These are phyloP conservation scores for Wickerhamomyces chaumierensis DNA, from an alignment of 805 yeast genomes.

Conservation along the genomic window DNA sequence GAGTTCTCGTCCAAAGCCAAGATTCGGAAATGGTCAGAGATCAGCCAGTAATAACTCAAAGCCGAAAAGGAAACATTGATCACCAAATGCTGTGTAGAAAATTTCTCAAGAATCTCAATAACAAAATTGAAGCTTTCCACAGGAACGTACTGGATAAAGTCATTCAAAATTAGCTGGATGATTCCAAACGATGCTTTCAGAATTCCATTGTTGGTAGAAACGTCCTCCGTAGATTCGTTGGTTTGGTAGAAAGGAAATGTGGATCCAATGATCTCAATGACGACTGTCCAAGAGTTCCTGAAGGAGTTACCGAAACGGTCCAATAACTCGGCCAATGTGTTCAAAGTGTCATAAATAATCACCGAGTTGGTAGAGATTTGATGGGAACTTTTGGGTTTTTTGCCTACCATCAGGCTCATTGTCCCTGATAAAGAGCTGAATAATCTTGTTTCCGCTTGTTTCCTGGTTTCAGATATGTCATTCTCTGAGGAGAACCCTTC, in stretches of 20 bases:
- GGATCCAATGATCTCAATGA: conserved; percentile 46
- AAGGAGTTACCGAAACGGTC: conserved; percentile 64
- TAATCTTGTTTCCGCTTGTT: conserved; percentile 33
- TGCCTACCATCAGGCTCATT: conserved; percentile 28
- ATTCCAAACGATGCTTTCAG: conserved; percentile 62
- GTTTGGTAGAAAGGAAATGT: conserved; percentile 38
- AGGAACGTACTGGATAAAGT: conserved; percentile 68
- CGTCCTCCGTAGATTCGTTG: conserved; percentile 13
- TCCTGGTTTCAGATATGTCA: conserved; percentile 1
- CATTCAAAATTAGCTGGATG: conserved; percentile 74
- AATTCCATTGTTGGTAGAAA: conserved; percentile 28
- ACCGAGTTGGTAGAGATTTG: conserved; percentile 62
- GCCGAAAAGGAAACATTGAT: conserved; percentile 85
- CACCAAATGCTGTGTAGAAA: conserved; percentile 61
- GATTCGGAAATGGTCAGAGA: conserved; percentile 61
- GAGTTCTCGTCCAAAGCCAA: conserved; percentile 1
- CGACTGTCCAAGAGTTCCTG: conserved; percentile 59
- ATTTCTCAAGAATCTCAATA: conserved; percentile 61
- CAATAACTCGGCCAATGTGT: conserved; percentile 58
- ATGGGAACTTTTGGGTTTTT: conserved; percentile 17
- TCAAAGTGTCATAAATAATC: conserved; percentile 48
- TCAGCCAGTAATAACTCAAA: conserved; percentile 83
- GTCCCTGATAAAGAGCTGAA: conserved; percentile 37
- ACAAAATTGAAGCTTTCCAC: conserved; percentile 47
- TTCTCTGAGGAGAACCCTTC: conserved; percentile 8